A percentile compares a stretch with the other conserved stretches of the same genome.
Evolutionary conservation across 108 stramenopile species (phyloP).

Genomic region (Nitzschia palea): DNA sequence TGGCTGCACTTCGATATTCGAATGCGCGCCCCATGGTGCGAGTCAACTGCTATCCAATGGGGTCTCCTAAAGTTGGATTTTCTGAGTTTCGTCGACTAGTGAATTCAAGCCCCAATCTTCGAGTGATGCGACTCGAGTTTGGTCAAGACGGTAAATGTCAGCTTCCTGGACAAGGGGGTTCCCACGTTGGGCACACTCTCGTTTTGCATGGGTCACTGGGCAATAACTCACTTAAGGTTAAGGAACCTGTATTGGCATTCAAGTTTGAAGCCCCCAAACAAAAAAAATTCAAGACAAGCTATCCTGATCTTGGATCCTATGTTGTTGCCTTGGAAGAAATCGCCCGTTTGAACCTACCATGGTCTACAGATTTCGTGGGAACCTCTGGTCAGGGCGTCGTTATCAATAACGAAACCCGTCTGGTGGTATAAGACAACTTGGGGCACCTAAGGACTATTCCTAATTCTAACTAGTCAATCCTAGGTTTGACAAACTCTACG

Average conservation of each 20-base stretch:
- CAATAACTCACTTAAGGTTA: slow-evolving; percentile 21
- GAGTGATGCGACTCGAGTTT: slow-evolving; percentile 61
- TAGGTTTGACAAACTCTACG: too few relatives aligned
- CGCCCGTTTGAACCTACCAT: slow-evolving; percentile 33
- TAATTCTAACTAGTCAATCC: too few relatives aligned
- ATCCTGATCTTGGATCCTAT: slow-evolving; percentile 50
- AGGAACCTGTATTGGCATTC: slow-evolving; percentile 36
- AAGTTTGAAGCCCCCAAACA: slow-evolving; percentile 47
- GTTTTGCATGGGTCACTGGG: slow-evolving; percentile 29
- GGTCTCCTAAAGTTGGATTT: slow-evolving; percentile 68
- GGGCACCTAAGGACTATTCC: too few relatives aligned
- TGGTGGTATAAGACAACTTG: too few relatives aligned
- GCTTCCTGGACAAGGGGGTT: slow-evolving; percentile 34
- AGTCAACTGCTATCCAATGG: slow-evolving; percentile 56
- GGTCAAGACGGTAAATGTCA: slow-evolving; percentile 55
- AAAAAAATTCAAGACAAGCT: slow-evolving; percentile 34
- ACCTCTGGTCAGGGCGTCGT: slow-evolving; percentile 60
- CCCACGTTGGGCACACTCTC: slow-evolving; percentile 61
- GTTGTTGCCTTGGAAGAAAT: slow-evolving; percentile 55
- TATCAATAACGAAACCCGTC: slow-evolving; percentile 50
- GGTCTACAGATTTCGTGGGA: slow-evolving; percentile 56
- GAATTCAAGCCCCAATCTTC: slow-evolving; percentile 72
- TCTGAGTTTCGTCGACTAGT: slow-evolving; percentile 55
- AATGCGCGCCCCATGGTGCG: slow-evolving; percentile 53
- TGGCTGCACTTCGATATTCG: slow-evolving; percentile 66